Conservation (phyloP, 1,284 basidiomycete species). For the Cystobasidium slooffiae region DNA sequence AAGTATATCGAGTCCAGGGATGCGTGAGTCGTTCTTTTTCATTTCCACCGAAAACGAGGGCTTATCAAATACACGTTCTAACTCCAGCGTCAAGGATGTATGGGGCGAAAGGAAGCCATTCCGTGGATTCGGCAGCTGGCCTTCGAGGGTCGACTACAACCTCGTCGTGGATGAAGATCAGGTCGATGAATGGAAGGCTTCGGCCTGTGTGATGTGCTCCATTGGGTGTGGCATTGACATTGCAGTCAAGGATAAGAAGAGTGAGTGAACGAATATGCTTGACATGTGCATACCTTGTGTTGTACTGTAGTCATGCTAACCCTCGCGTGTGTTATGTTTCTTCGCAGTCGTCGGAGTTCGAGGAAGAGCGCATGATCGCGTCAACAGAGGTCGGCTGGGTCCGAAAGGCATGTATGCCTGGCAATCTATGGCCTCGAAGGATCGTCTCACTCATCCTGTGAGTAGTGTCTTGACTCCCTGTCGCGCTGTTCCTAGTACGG, state of each 20-base stretch:
- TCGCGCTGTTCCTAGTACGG: not conserved
- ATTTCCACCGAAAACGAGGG: not conserved
- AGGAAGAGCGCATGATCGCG: conserved; percentile 16
- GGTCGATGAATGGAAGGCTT: conserved; percentile 18
- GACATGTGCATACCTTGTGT: too few species aligned
- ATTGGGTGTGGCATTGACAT: conserved; percentile 35
- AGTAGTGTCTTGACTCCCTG: conserved; percentile 1
- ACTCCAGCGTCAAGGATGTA: conserved; percentile 15
- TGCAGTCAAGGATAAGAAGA: conserved; percentile 27
- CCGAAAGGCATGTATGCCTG: conserved; percentile 38
- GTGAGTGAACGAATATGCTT: too few species aligned
- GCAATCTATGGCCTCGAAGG: conserved; percentile 24
- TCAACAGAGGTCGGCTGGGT: conserved; percentile 32
- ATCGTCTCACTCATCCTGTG: conserved; percentile 27
- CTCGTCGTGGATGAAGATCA: conserved; percentile 25
- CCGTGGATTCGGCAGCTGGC: conserved; percentile 17
- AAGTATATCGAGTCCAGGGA: conserved; percentile 12
- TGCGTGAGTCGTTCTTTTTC: not conserved
- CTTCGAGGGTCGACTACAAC: conserved; percentile 19
- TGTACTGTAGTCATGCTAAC: too few species aligned
- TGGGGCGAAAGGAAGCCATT: conserved; percentile 27
- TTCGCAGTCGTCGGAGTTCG: conserved; percentile 27
- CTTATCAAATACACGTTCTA: not conserved
- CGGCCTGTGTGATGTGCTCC: conserved; percentile 26
- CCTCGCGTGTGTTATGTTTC: conserved; percentile 1